Evolutionary conservation across 306 rosid species (phyloP), one percentile per base, ranked within the genome.

Genomic region (Malus sylvestris): DNA sequence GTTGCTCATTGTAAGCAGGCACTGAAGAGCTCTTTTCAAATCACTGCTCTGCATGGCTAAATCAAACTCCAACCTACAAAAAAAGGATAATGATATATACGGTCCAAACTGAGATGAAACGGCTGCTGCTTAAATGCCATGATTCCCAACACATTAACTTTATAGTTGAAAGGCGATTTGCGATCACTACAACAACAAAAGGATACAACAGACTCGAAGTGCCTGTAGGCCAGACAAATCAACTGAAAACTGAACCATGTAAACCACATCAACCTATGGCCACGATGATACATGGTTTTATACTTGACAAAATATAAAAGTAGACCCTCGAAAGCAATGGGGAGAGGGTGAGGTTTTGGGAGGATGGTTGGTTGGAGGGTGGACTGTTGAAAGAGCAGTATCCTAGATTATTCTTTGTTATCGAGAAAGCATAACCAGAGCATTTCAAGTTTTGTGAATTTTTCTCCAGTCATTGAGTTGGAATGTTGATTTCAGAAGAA

Each of bases 1-100:
- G 84, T 95, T 95, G 88, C 99, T 95, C 99, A 95, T 95, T 79
- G 97, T 95, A 77, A 95, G 93, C 80, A 95, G 98, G 82, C 98
- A 92, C 84, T 95, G 98, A 55, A 95, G 98, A 79, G 99, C 99
- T 88, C 99, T 89, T 87, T 89, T 95, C 87, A 95, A 82, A 89
- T 95, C 97, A 77, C 83, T 91, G 83, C 99, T 93, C 83, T 91
- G 93, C 97, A 95, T 88, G 72, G 99, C 97, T 86, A 95, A 89
- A 89, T 95, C 99, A 86, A 92, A 95, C 85, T 95, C 99, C 87
- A 95, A 86, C 85, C 99, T 92, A 84, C 82, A 74, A 72, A 84
- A 77, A 15, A 27, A 23, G 38, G 14, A 78, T 8, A 59, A 16
- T 8, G 19, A 74, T 64, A 45, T 20, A 40, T 52, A 51, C 13